A percentile compares a stretch with the other conserved stretches of the same genome.
Conservation (phyloP, 345 rosid species). For the Euphorbia lathyris region DNA sequence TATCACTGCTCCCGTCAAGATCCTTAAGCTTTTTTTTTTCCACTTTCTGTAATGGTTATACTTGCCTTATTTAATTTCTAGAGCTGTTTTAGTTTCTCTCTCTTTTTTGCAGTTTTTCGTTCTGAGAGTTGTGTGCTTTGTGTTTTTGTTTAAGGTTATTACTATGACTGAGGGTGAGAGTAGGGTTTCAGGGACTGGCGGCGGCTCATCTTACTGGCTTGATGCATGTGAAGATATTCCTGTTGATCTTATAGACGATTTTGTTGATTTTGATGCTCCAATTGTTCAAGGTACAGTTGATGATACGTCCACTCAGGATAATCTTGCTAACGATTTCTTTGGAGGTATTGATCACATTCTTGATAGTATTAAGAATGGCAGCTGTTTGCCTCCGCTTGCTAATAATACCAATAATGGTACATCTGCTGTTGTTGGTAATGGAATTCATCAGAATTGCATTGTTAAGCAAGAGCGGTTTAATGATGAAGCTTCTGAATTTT, state of each 20-base stretch:
- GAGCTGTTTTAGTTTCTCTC: neutral
- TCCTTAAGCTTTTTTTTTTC: neutral
- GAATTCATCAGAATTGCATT: slow-evolving; percentile 24
- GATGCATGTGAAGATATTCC: slow-evolving; percentile 87
- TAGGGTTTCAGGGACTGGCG: slow-evolving; percentile 39
- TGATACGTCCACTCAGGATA: slow-evolving; percentile 37
- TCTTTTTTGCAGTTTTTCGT: neutral
- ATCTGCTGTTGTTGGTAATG: slow-evolving; percentile 15
- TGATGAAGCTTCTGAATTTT: slow-evolving; percentile 20
- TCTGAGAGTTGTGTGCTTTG: too few species aligned
- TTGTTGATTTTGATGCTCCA: slow-evolving; percentile 63
- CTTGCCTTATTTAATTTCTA: neutral
- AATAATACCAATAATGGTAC: slow-evolving; percentile 2
- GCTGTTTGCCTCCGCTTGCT: slow-evolving; percentile 41
- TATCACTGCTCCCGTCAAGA: neutral
- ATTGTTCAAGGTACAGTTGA: slow-evolving; percentile 43
- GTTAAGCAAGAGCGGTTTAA: slow-evolving; percentile 19
- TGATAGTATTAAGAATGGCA: slow-evolving; percentile 76
- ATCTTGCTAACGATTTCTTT: slow-evolving; percentile 56
- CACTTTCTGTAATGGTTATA: neutral
- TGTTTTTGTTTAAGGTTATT: neutral
- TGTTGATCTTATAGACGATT: slow-evolving; percentile 61
- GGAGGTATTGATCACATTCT: slow-evolving; percentile 93
- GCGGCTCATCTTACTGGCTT: slow-evolving; percentile 76
- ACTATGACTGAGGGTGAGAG: slow-evolving; percentile 46